A percentile compares a stretch with the other conserved stretches of the same genome.
phyloP scores from a whole-genome alignment of 2,329 filamentous ascomycete species.

The Cladosporium sp. region DNA sequence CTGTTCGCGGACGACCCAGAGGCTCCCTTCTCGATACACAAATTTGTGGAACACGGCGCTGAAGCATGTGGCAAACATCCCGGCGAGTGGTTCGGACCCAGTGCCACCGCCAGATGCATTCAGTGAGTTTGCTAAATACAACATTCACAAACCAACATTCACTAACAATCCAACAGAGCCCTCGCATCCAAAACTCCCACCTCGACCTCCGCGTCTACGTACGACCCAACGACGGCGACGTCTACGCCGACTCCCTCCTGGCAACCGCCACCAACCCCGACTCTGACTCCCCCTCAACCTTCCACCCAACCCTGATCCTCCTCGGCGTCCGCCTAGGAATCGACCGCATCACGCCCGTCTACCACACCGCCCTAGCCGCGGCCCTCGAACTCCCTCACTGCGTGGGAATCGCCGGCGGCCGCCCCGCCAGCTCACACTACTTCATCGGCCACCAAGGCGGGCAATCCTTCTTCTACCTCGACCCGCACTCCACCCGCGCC shows the following conservation, averaged over 20 bases:
- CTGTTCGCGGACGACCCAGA: constrained; percentile 82
- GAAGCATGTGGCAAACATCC: constrained; percentile 87
- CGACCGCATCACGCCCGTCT: constrained; percentile 89
- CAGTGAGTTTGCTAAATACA: constrained; percentile 56
- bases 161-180: constrained; percentile 52
- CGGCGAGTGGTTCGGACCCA: constrained; percentile 98
- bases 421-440: constrained; percentile 84
- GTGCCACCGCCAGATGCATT: constrained; percentile 89
- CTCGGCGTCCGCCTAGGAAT: constrained; percentile 88
- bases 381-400: constrained; percentile 84
- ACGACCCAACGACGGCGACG: constrained; percentile 83
- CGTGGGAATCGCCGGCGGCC: constrained; percentile 92
- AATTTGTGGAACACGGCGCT: constrained; percentile 86
- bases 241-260: constrained; percentile 87
- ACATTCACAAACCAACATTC: neutral
- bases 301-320: constrained; percentile 82
- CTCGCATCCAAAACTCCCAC: constrained; percentile 63
- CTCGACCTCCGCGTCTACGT: constrained; percentile 75
- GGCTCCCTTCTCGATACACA: constrained; percentile 91
- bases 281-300: constrained; percentile 57
- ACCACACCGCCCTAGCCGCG: constrained; percentile 88
- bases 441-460: constrained; percentile 66
- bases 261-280: constrained; percentile 61
- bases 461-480: constrained; percentile 85
- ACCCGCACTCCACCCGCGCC: constrained; percentile 82